Evolutionary conservation across 2,329 filamentous ascomycete species (phyloP).

Genomic region (Hypoxylon sp.): DNA sequence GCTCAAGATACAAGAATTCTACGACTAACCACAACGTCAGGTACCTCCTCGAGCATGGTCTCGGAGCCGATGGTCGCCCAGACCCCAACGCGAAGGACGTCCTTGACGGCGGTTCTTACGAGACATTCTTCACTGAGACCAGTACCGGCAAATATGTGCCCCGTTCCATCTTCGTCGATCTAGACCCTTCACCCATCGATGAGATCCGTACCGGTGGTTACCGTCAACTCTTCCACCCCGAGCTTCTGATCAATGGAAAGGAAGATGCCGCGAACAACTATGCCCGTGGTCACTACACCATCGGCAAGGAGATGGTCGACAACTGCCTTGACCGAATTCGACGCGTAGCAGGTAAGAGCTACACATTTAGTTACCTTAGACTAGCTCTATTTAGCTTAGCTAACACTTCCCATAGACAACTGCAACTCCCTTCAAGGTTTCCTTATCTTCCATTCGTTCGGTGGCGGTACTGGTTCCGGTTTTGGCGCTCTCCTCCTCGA

Average conservation of each 20-base stretch:
- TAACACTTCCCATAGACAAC: slow-evolving; percentile 68
- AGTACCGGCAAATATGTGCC: slow-evolving; percentile 80
- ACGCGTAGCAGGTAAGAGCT: slow-evolving; percentile 74
- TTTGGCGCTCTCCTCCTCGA: slow-evolving; percentile 81
- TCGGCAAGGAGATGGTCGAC: slow-evolving; percentile 83
- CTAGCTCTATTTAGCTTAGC: slow-evolving; percentile 12
- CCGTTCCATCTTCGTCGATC: slow-evolving; percentile 79
- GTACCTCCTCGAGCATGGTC: slow-evolving; percentile 81
- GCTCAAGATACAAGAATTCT: slow-evolving; percentile 13
- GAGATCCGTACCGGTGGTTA: slow-evolving; percentile 79
- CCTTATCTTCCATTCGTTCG: slow-evolving; percentile 82
- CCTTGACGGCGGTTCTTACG: slow-evolving; percentile 75
- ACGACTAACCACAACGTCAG: slow-evolving; percentile 57
- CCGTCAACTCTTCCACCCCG: slow-evolving; percentile 79
- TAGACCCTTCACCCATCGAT: slow-evolving; percentile 80
- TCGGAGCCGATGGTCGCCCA: slow-evolving; percentile 74
- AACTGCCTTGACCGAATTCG: slow-evolving; percentile 78
- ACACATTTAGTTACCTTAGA: neutral
- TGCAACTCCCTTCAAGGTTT: slow-evolving; percentile 81
- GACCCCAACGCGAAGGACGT: slow-evolving; percentile 73
- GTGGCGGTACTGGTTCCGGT: slow-evolving; percentile 79
- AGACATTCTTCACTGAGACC: slow-evolving; percentile 83
- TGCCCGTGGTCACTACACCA: slow-evolving; percentile 81
- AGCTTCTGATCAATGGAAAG: slow-evolving; percentile 80
- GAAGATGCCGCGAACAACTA: slow-evolving; percentile 86